Base-by-base conservation (phyloP, 2,329 filamentous ascomycete species). In the Paraconiothyrium brasiliense region DNA sequence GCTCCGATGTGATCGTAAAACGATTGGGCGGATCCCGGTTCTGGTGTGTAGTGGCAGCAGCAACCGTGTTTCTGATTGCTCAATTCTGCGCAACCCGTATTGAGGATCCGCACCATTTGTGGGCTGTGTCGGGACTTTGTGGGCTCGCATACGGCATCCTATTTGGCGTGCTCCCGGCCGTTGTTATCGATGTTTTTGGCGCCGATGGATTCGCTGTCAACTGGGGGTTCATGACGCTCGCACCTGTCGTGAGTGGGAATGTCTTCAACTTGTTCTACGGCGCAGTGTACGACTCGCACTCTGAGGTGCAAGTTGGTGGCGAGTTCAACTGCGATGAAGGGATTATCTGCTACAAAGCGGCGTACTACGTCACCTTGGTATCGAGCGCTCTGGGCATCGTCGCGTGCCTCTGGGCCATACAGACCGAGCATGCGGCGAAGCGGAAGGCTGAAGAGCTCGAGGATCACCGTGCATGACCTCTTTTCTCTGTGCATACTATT, bases 231-330 rank as follows among this genome's bases (percentile, higher is more conserved):
- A 96, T 99, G 89, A 97, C 93, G 0, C 83, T 97, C 51, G 90
- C 92, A 2, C 94, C 94, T 0, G 92, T 97, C 2, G 79, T 97
- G 32, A 93, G 90, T 9, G 94, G 93, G 54, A 97, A 98, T 71
- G 78, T 97, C 24, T 98, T 97, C 84, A 99, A 98, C 75, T 81
- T 97, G 1, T 88, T 95, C 60, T 99, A 98, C 76, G 95, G 95
- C 52, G 81, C 71, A 1, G 89, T 97, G 0, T 96, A 93, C 69
- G 95, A 99, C 76, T 81, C 82, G 9, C 93, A 97, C 77, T 94
- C 90, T 24, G 80, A 89, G 37, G 81, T 92, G 10, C 85, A 87
- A 22, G 84, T 86, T 0, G 85, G 87, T 46, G 93, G 92, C 22
- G 89, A 93, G 67, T 85, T 90, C 34, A 86, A 88, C 22, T 98